These are phyloP conservation scores for Starmerella vaccinii DNA, from an alignment of 805 yeast species.

Conservation along the genomic window DNA sequence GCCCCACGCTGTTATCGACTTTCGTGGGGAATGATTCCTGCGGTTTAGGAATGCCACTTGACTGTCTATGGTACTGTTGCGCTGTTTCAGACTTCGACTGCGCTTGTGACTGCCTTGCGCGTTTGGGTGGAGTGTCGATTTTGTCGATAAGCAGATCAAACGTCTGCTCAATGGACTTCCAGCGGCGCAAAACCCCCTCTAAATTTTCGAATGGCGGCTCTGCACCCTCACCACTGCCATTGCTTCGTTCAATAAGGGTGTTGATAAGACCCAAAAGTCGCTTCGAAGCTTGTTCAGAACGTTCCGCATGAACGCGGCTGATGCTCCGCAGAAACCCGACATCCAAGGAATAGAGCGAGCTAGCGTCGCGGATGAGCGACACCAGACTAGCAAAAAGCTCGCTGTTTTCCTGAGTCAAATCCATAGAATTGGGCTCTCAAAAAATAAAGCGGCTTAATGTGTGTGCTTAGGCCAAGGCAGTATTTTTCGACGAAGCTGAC, in stretches of 20 bases:
- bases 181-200: slow-evolving; percentile 40
- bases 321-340: slow-evolving; percentile 61
- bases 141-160: slow-evolving; percentile 68
- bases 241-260: slow-evolving; percentile 22
- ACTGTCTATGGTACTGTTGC: slow-evolving; percentile 11
- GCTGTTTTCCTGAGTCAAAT: slow-evolving; percentile 20
- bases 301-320: slow-evolving; percentile 39
- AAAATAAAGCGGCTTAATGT: not conserved
- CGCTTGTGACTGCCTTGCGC: not conserved
- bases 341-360: slow-evolving; percentile 68
- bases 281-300: slow-evolving; percentile 34
- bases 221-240: slow-evolving; percentile 24
- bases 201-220: slow-evolving; percentile 32
- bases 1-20: slow-evolving; percentile 61
- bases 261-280: slow-evolving; percentile 28
- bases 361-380: slow-evolving; percentile 52
- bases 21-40: slow-evolving; percentile 38
- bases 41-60: slow-evolving; percentile 29
- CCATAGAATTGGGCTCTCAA: slow-evolving; percentile 12
- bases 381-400: slow-evolving; percentile 40
- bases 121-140: slow-evolving; percentile 38
- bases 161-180: slow-evolving; percentile 53
- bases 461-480: not conserved
- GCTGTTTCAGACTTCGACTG: not conserved
- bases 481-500: not conserved